Conservation (phyloP, 179 eudicot species). For the Gypsophila paniculata region DNA sequence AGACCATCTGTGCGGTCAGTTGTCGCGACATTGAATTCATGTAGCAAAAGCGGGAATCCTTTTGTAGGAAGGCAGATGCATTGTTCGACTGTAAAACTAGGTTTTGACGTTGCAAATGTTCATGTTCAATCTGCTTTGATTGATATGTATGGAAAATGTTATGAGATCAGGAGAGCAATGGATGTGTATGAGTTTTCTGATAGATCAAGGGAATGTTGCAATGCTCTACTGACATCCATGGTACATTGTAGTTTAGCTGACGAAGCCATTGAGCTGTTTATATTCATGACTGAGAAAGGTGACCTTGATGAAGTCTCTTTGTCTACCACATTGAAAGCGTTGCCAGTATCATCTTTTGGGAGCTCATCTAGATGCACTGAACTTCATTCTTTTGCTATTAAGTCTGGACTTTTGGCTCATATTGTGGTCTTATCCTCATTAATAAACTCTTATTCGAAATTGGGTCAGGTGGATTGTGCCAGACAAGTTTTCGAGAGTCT, state of each 20-base stretch:
- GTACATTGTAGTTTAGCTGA: conserved; percentile 40
- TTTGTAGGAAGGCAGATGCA: conserved; percentile 54
- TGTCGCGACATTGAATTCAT: conserved; percentile 54
- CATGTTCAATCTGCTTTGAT: conserved; percentile 67
- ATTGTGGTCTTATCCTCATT: conserved; percentile 47
- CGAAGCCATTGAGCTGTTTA: conserved; percentile 57
- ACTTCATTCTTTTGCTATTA: conserved; percentile 60
- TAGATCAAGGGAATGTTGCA: conserved; percentile 46
- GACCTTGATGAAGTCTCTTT: conserved; percentile 59
- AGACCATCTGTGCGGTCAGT: conserved; percentile 57
- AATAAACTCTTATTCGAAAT: conserved; percentile 50
- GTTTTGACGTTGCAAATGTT: conserved; percentile 39
- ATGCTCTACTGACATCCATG: conserved; percentile 65
- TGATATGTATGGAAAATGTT: conserved; percentile 75
- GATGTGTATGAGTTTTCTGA: conserved; percentile 36
- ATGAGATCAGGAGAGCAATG: conserved; percentile 45
- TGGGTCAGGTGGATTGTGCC: conserved; percentile 48
- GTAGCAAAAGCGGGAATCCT: conserved; percentile 37
- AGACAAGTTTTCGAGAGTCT: conserved; percentile 38
- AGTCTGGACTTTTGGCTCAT: conserved; percentile 42
- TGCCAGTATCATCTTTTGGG: conserved; percentile 38
- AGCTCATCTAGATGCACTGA: conserved; percentile 43
- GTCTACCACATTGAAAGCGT: conserved; percentile 55
- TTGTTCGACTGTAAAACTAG: conserved; percentile 46
- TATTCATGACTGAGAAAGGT: conserved; percentile 48